phyloP scores from a whole-genome alignment of 805 yeast species.

The Candida vaughaniae region DNA sequence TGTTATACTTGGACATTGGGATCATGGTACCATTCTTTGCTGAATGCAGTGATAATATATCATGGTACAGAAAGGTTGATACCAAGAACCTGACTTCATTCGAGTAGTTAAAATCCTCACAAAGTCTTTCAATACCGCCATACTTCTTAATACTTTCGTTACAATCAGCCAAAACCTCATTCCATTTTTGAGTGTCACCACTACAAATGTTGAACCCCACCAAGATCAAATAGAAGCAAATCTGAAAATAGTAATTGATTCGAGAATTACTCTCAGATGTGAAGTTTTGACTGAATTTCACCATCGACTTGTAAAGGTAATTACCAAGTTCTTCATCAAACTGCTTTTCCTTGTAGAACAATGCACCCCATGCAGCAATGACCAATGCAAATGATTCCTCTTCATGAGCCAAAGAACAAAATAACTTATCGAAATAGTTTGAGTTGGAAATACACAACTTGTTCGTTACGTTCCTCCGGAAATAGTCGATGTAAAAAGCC shows the following conservation, averaged over 20 bases:
- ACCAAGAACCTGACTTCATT: slow-evolving; percentile 19
- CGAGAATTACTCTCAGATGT: not conserved
- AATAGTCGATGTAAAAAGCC: slow-evolving; percentile 16
- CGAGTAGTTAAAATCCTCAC: slow-evolving; percentile 14
- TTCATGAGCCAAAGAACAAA: slow-evolving; percentile 16
- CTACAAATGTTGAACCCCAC: slow-evolving; percentile 13
- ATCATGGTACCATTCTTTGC: slow-evolving; percentile 14
- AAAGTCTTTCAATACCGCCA: slow-evolving; percentile 17
- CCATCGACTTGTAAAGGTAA: slow-evolving; percentile 5
- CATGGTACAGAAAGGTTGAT: slow-evolving; percentile 21
- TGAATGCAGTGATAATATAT: slow-evolving; percentile 16
- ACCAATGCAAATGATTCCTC: slow-evolving; percentile 19
- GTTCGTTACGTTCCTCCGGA: slow-evolving; percentile 16
- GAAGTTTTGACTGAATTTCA: slow-evolving; percentile 2
- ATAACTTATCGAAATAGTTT: slow-evolving; percentile 23
- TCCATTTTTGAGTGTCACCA: slow-evolving; percentile 21
- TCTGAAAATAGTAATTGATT: slow-evolving; percentile 1
- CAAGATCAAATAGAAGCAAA: slow-evolving; percentile 7
- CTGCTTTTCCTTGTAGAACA: slow-evolving; percentile 6
- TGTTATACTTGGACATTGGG: slow-evolving; percentile 14
- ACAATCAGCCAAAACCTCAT: not conserved
- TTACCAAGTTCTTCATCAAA: slow-evolving; percentile 3
- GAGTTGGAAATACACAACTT: slow-evolving; percentile 16
- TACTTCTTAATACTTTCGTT: not conserved
- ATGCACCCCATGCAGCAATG: slow-evolving; percentile 28